Evolutionary conservation across 2,329 filamentous ascomycete genomes (phyloP).

Genomic region (Diaporthe longicolla): DNA sequence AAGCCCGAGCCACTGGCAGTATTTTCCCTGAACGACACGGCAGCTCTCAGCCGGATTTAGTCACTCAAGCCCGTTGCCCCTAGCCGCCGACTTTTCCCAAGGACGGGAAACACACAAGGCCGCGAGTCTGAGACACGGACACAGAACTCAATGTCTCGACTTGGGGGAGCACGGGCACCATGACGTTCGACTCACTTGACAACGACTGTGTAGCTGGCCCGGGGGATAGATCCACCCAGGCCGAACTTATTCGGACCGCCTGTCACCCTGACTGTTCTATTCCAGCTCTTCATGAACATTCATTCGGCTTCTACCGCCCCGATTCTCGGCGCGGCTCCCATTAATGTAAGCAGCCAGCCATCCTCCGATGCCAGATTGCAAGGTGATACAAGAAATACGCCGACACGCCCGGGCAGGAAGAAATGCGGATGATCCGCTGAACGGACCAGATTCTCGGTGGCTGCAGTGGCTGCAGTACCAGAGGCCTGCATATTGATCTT

Average conservation of each 20-base stretch:
- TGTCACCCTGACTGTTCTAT: not conserved
- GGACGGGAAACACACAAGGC: constrained; percentile 1
- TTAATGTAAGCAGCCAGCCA: not conserved
- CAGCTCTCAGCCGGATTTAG: not conserved
- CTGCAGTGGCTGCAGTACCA: not conserved
- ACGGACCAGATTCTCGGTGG: not conserved
- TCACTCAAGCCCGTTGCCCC: not conserved
- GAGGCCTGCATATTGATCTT: not conserved
- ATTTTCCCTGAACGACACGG: too few relatives aligned
- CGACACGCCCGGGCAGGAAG: not conserved
- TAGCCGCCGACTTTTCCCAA: not conserved
- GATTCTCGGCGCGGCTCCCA: not conserved
- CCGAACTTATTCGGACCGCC: not conserved
- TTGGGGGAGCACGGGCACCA: not conserved
- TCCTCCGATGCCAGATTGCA: not conserved
- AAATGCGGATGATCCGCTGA: not conserved
- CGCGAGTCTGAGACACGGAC: constrained; percentile 37
- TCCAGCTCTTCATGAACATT: not conserved
- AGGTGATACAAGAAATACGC: constrained; percentile 16
- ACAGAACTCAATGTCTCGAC: constrained; percentile 1
- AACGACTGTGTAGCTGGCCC: not conserved
- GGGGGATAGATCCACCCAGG: not conserved
- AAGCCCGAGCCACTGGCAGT: too few relatives aligned
- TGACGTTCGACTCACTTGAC: not conserved
- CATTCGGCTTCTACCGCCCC: not conserved